Conservation (phyloP, 805 yeast species). For the Candida awuae region DNA sequence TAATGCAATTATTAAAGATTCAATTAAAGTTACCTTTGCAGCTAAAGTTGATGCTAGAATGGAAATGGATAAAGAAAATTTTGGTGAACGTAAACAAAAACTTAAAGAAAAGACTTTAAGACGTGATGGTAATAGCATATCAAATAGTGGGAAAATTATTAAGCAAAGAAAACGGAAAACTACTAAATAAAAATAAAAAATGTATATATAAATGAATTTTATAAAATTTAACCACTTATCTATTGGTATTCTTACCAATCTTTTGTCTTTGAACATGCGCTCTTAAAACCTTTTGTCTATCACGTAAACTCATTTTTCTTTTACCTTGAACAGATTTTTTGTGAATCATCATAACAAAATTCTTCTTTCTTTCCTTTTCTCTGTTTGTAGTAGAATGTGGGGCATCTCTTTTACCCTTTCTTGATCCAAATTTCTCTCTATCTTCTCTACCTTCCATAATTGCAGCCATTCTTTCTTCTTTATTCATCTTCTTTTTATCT, state of each 20-base stretch:
- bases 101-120: slow-evolving; percentile 16
- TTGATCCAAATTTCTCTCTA: slow-evolving; percentile 83
- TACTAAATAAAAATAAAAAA: background rate
- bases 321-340: slow-evolving; percentile 92
- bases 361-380: slow-evolving; percentile 97
- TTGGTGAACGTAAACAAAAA: slow-evolving; percentile 51
- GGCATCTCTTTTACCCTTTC: slow-evolving; percentile 69
- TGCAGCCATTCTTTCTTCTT: slow-evolving; percentile 84
- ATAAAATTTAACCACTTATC: slow-evolving; percentile 1
- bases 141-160: slow-evolving; percentile 1
- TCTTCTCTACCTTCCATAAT: slow-evolving; percentile 90
- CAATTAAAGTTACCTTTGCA: slow-evolving; percentile 59
- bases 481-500: slow-evolving; percentile 69
- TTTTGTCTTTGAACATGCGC: slow-evolving; percentile 89
- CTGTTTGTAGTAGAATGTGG: slow-evolving; percentile 87
- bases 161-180: slow-evolving; percentile 4
- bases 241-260: slow-evolving; percentile 32
- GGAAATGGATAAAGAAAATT: slow-evolving; percentile 89
- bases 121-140: slow-evolving; percentile 3
- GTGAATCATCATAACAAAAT: slow-evolving; percentile 97
- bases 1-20: slow-evolving; percentile 59
- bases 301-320: slow-evolving; percentile 80
- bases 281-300: slow-evolving; percentile 75
- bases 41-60: slow-evolving; percentile 87
- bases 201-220: background rate